Base-by-base conservation (phyloP, 2,329 filamentous ascomycete genomes). In the Fusarium verticillioides region DNA sequence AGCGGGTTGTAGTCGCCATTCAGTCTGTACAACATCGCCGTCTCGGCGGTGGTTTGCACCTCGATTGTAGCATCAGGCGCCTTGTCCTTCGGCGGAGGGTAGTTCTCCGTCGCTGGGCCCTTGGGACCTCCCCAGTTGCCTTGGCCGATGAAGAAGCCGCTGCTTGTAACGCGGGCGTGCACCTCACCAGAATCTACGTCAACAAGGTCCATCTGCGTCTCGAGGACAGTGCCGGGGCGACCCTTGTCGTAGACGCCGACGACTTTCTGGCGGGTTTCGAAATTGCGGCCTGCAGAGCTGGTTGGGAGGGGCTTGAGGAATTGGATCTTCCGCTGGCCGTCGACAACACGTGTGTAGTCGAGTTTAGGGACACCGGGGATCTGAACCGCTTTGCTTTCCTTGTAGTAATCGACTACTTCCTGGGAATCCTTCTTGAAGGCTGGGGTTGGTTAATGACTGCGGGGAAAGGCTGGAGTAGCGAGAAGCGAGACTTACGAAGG, bases 1-100 rank as follows among this genome's bases (percentile, higher is more conserved):
- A 86, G 78, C 11, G 85, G 85, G 67, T 87, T 87, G 74, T 86
- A 87, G 66, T 87, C 85, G 2, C 85, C 85, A 69, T 84, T 85
- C 15, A 87, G 76, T 4, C 84, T 78, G 59, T 86, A 86, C 1
- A 86, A 76, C 4, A 85, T 75, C 1, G 83, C 81, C 9, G 77
- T 77, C 70, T 85, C 83, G 2, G 78, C 77, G 0, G 79, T 83
- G 0, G 84, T 85, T 65, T 82, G 74, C 34, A 82, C 81, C 9
- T 76, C 78, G 58, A 83, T 76, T 16, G 82, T 75, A 5, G 81
- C 81, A 61, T 86, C 83, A 3, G 84, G 83, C 2, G 72, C 59
- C 19, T 81, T 79, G 3, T 26, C 59, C 26, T 79, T 72, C 4
- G 83, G 83, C 1, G 81, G 78, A 56, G 68, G 73, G 28, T 79